Base-by-base conservation (phyloP, 768 basidiomycete genomes). In the Brasilioporus rufonigricans region DNA sequence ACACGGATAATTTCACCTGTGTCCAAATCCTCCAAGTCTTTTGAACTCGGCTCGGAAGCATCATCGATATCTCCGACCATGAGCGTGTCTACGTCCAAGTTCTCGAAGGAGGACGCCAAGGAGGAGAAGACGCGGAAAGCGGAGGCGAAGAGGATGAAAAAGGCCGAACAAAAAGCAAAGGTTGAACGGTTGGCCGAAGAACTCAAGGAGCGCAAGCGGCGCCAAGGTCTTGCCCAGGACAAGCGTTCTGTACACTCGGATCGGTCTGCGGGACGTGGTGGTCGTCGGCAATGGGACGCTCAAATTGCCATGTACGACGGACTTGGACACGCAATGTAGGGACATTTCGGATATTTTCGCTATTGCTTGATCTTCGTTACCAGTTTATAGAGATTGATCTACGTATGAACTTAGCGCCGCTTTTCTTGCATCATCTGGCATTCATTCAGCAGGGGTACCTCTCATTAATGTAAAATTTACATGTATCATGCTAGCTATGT, bases 121-220 rank as follows among this genome's bases (percentile, higher is more conserved):
- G 80, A 80, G 53, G 67, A 72, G 59, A 81, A 77, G 66, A 65
- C 61, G 58, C 68, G 68, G 51, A 80, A 74, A 65, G 74, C 72
- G 23, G 74, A 78, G 52, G 74, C 75, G 44, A 76, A 78, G 65
- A 62, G 52, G 58, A 66, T 70, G 66, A 73, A 74, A 57, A 79
- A 76, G 68, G 74, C 75, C 11, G 70, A 75, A 48, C 66, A 72
- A 45, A 70, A 72, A 32, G 72, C 72, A 50, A 73, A 66, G 58
- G 68, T 66, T 31, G 75, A 78, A 53, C 71, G 71, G 48, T 69
- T 81, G 31, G 79, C 80, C n/a, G 62, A 70, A 52, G 72, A 78
- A 44, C 70, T 81, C 57, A 78, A 76, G 64, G 71, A 71, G 48
- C 70, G 65, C 62, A 58, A 65, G 67, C 61, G 71, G 56, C 73